Evolutionary conservation across 75 land plant species (phyloP), one percentile per base, ranked within the genome.

Genomic region (Sequoiadendron giganteum): DNA sequence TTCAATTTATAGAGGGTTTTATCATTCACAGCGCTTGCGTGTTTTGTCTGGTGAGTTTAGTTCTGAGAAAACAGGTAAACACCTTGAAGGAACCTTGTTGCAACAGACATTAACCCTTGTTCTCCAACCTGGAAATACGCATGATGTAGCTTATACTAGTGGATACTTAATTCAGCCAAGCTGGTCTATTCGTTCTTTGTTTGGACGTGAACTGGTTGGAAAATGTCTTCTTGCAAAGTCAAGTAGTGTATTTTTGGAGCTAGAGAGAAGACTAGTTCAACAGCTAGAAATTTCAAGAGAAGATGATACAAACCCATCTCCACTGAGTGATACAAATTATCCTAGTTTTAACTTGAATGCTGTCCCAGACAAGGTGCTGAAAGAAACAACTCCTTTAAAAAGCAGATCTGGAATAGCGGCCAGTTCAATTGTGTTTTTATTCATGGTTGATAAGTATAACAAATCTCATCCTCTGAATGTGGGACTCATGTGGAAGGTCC

Each of bases 21-120:
- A 97, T 90, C 97, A 98, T 76, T 98, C 99, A 21, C 95, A 96
- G 76, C 88, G 93, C n/a, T 87, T 98, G 90, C 85, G 90, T 80
- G 87, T 98, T 82, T 87, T 39, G 82, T 93, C 95, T 84, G 72
- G 87, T 83, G 91, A 91, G 49, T 92, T 93, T 87, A 65, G 58
- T 77, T 81, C 68, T 84, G 85, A 82, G 70, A 68, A 85, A 65
- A 73, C 48, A 34, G 88, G 34, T 38, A 48, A 70, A 16, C 42
- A 32, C 14, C 85, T 54, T 28, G 83, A 89, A 39, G 99, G 95
- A 6, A 93, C 93, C 39, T 54, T 88, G 36, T 90, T 97, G 88
- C 94, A 93, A 55, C 99, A 97, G 70, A 97, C 96, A 25, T 93
- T 98, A 34, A 94, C 99, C 21, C 90, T 96, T 89, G 97, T 98